phyloP scores from a whole-genome alignment of 1,284 basidiomycete species.

The Irpex sp. region DNA sequence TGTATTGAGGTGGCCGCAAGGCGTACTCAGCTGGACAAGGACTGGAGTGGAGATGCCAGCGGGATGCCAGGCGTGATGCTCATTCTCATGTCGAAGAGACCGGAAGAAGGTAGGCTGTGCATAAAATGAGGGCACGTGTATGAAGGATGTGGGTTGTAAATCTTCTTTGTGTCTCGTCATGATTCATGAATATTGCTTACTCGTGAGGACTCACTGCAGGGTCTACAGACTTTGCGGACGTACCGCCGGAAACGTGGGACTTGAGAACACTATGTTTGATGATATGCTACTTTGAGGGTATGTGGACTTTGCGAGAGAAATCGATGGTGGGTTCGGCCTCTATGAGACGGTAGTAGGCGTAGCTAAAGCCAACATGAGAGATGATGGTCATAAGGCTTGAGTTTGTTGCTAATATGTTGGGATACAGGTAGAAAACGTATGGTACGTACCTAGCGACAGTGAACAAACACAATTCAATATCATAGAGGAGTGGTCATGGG shows the following conservation, averaged over 20 bases:
- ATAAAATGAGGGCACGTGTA: background rate
- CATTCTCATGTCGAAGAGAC: too few relatives aligned
- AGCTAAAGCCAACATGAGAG: too few relatives aligned
- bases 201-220: background rate
- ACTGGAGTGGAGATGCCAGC: background rate
- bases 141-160: background rate
- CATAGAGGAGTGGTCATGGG: too few relatives aligned
- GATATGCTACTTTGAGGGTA: background rate
- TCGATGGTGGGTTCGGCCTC: too few relatives aligned
- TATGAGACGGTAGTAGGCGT: too few relatives aligned
- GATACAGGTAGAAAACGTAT: too few relatives aligned
- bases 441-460: too few relatives aligned
- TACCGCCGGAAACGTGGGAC: background rate
- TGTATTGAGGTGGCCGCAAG: background rate
- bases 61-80: background rate
- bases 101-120: background rate
- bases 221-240: background rate
- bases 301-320: background rate
- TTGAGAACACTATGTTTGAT: background rate
- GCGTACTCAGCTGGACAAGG: background rate
- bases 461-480: too few relatives aligned
- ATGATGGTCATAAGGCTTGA: too few relatives aligned
- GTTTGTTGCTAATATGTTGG: too few relatives aligned
- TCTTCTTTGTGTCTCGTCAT: background rate
- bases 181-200: background rate